Conservation (phyloP, 768 basidiomycete species). For the Collybia sp. region DNA sequence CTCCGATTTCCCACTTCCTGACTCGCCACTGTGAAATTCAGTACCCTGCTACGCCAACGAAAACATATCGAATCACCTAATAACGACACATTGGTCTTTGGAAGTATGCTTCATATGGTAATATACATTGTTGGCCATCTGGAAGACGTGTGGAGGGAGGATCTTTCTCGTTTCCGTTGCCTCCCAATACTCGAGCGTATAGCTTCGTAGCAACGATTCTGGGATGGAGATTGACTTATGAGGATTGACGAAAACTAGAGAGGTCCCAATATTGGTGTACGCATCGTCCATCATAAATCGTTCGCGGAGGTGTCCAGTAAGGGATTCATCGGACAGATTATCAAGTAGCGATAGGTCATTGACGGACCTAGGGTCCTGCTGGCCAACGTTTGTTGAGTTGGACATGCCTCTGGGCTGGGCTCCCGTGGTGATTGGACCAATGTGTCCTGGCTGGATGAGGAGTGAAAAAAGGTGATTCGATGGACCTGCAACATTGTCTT, state of each 20-base stretch:
- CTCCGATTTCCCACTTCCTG: conserved; percentile 92
- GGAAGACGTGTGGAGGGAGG: conserved; percentile 86
- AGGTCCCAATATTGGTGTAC: conserved; percentile 71
- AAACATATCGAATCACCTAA: conserved; percentile 53
- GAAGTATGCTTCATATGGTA: conserved; percentile 93
- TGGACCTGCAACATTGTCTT: too few relatives aligned
- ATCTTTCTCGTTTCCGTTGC: conserved; percentile 55
- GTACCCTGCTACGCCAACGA: neutral
- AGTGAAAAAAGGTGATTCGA: too few relatives aligned
- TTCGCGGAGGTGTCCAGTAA: conserved; percentile 81
- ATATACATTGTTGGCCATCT: conserved; percentile 86
- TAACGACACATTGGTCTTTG: conserved; percentile 87
- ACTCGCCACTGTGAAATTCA: conserved; percentile 65
- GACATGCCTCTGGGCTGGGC: conserved; percentile 7
- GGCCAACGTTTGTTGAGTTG: conserved; percentile 35
- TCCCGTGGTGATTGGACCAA: too few relatives aligned
- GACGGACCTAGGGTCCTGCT: conserved; percentile 69
- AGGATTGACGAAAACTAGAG: conserved; percentile 86
- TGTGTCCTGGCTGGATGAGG: too few relatives aligned
- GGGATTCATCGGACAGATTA: conserved; percentile 73
- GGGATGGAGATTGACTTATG: conserved; percentile 87
- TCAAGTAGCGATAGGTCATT: conserved; percentile 66
- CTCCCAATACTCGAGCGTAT: conserved; percentile 81
- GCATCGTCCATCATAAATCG: conserved; percentile 81
- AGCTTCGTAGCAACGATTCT: conserved; percentile 80